Evolutionary conservation across 805 yeast species (phyloP), one percentile per base, ranked within the genome.

Genomic region (Pichia cabralensis): DNA sequence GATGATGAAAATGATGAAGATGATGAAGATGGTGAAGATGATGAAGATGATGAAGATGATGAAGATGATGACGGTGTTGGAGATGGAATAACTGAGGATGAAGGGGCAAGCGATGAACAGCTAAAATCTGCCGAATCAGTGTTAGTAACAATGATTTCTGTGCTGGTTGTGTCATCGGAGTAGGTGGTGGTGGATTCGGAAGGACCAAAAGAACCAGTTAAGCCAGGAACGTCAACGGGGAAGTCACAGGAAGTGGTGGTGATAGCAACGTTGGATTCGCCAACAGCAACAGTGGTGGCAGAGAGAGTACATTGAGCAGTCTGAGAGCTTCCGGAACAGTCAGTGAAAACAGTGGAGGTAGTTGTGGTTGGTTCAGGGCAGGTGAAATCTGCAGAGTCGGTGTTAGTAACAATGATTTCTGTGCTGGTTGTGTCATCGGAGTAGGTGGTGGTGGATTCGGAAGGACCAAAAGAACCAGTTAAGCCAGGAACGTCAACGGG

Each of bases 121-220:
- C n/a, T n/a, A n/a, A n/a, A n/a, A n/a, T n/a, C n/a, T n/a, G n/a
- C n/a, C n/a, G n/a, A n/a, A n/a, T n/a, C n/a, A n/a, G 18, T 9
- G 13, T 22, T 18, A 20, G 22, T 20, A 14, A 16, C 11, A 15
- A 25, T 22, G 14, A 27, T 28, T 6, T 22, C 13, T 13, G 30
- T 21, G 10, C 11, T 3, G 4, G 16, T 11, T 33, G 22, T 22
- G 32, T 14, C n/a, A 13, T n/a, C n/a, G 24, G 24, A 22, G n/a
- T 13, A 1, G 24, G 2, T 22, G 24, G 12, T 22, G 28, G 41
- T 32, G 13, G 33, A 21, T 3, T 19, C 28, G 8, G 31, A 20
- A 9, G 29, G 28, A n/a, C 26, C 31, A 26, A 33, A 39, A 5
- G 42, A 30, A n/a, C 42, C 42, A n/a, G 35, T 33, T 4, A 33